Base-by-base conservation (phyloP, 2,329 filamentous ascomycete species). In the Aspergillus ochraceus region DNA sequence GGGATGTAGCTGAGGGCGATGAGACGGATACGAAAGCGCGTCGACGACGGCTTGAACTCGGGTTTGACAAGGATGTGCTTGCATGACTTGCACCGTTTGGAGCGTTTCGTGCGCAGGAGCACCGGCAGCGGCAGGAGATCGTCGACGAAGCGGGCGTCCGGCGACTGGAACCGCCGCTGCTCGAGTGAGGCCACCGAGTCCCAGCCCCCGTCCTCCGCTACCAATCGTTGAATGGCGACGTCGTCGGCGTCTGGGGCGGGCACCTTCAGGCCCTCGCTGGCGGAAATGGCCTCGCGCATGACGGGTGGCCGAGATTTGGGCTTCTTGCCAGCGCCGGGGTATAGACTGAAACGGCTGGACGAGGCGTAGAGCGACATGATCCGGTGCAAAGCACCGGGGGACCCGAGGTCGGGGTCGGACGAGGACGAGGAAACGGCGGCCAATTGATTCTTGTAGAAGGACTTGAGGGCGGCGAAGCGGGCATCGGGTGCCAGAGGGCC, bases 51-150 rank as follows among this genome's bases (percentile, higher is more conserved):
- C 76, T 98, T 99, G 60, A 88, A 86, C 76, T 99, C 95, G 14
- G 94, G 95, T 74, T 96, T 96, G 62, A 92, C 90, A 67, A 99
- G 89, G 72, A 98, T 97, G 78, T 98, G 94, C 12, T 95, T 89
- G 77, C 95, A 99, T 11, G 89, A 85, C 54, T 91, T 90, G 76
- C 95, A 99, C 50, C 95, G 91, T 79, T 97, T 98, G 20, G 92
- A 92, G 42, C 94, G 90, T 73, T 97, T 97, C 0, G 94, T 96
- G 58, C 92, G 89, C 14, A 99, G 86, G 2, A 96, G 84, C 17
- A 90, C 89, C 0, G 93, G 89, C 14, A 93, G 84, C 0, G 95
- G 95, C 29, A 91, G 88, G 5, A 98, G 85, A 20, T 94, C 86
- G 55, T 88, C 84, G 1, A 86, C 78, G 71, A 95, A 93, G 6